Evolutionary conservation across 768 basidiomycete genomes (phyloP).

Genomic region (Pilatotrama ljubarskyi): DNA sequence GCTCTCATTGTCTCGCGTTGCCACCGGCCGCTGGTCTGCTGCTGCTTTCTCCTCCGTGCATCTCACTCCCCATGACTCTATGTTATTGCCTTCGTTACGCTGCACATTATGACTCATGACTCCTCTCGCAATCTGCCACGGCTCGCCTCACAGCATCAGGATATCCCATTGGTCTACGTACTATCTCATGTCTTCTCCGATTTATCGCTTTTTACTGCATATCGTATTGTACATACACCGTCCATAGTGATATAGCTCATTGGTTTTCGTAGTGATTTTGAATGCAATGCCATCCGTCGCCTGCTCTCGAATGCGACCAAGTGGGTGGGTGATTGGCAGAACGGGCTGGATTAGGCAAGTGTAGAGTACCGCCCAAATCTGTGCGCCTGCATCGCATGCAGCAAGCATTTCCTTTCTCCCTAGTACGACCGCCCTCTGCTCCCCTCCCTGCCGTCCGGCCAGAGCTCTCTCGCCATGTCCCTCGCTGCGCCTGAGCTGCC

Average conservation of each 20-base stretch:
- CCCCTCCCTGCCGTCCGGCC: constrained; percentile 9
- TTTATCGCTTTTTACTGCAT: constrained; percentile 25
- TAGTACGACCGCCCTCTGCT: neutral
- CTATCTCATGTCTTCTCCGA: constrained; percentile 18
- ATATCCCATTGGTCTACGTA: constrained; percentile 15
- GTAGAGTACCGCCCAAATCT: constrained; percentile 9
- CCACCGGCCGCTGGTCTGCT: constrained; percentile 11
- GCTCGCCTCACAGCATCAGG: constrained; percentile 4
- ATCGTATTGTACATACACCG: constrained; percentile 28
- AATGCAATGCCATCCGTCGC: constrained; percentile 15
- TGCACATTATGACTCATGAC: constrained; percentile 21
- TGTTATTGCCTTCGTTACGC: constrained; percentile 16
- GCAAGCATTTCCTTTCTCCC: neutral
- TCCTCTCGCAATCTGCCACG: constrained; percentile 17
- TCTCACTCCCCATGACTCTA: constrained; percentile 9
- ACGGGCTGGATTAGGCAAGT: constrained; percentile 9
- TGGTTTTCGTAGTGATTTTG: constrained; percentile 16
- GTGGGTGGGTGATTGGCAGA: neutral
- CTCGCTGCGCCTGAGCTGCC: constrained; percentile 49
- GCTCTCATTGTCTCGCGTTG: neutral
- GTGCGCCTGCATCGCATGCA: neutral
- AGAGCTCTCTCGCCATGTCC: constrained; percentile 21
- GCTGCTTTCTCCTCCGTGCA: constrained; percentile 3
- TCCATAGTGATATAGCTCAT: constrained; percentile 22
- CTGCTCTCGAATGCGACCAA: neutral